Conservation (phyloP, 805 yeast genomes). For the Wickerhamiella bombiphila region DNA sequence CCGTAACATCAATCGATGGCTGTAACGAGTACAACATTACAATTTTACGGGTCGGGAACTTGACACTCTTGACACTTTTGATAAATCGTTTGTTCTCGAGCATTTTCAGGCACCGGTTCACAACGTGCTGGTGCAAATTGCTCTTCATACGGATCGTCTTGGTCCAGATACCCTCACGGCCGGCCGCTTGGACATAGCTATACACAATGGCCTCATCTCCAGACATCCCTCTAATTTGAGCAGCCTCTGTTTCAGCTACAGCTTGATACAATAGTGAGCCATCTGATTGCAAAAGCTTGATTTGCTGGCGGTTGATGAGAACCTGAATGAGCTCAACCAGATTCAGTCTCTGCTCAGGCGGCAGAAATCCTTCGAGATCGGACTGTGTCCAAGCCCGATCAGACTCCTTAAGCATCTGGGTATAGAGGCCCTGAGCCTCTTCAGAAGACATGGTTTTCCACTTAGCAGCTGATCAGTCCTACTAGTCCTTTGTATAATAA, state of each 20-base stretch:
- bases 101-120: slow-evolving; percentile 62
- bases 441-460: too few species aligned
- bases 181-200: slow-evolving; percentile 80
- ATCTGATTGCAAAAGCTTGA: slow-evolving; percentile 56
- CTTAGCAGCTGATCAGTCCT: too few species aligned
- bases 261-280: slow-evolving; percentile 57
- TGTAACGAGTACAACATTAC: slow-evolving; percentile 89
- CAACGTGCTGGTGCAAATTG: slow-evolving; percentile 84
- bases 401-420: slow-evolving; percentile 40
- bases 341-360: slow-evolving; percentile 28
- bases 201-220: slow-evolving; percentile 85
- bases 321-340: slow-evolving; percentile 33
- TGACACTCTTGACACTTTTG: slow-evolving; percentile 81
- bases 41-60: slow-evolving; percentile 81
- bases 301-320: slow-evolving; percentile 39
- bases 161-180: slow-evolving; percentile 94
- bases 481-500: too few species aligned
- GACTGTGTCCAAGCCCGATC: slow-evolving; percentile 47
- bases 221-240: slow-evolving; percentile 57
- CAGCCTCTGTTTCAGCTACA: slow-evolving; percentile 58
- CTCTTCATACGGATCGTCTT: slow-evolving; percentile 79
- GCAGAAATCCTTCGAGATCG: slow-evolving; percentile 43
- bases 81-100: slow-evolving; percentile 70
- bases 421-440: slow-evolving; percentile 44
- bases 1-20: slow-evolving; percentile 91